Base-by-base conservation (phyloP, 352 stramenopile genomes). In the Pythium apleroticum region DNA sequence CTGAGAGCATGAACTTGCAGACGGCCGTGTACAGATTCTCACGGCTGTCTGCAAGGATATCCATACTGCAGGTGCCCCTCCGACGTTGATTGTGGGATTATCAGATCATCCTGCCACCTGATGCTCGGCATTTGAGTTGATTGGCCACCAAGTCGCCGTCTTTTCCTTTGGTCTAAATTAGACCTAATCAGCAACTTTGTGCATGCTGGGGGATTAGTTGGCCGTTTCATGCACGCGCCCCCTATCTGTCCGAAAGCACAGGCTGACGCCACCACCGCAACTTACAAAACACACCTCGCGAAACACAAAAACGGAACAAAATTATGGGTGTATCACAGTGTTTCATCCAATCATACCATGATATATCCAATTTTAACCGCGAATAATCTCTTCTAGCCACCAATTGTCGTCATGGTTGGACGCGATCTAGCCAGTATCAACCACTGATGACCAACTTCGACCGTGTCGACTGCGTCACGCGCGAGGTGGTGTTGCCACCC, bases 301-400 rank as follows among this genome's bases (percentile, higher is more conserved):
- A 27, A 27, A 52, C 43, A 52, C 43, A 52, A 25, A 52, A 52
- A 52, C 19, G 43, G 10, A 52, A 52, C 43, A 52, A 28, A 52
- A 52, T 20, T 22, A 3, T 9, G 37, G 15, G 15, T 46, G 37
- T 46, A 22, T 22, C 37, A 5, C n/a, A 1, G 14, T 14, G 14
- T 46, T 46, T 46, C 19, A 17, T 46, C 37, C 37, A n/a, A 4
- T n/a, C 7, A 20, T 0, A 22, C 37, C 37, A 8, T 22, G 4
- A 46, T 22, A 46, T 10, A 22, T 10, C 37, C 37, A 6, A 9
- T 22, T 46, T 5, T 22, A 46, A 20, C 37, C 37, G 30, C 30
- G 5, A 33, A 10, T 46, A 22, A 22, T 9, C 14, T 24, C 10
- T 46, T 14, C 17, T 41, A 17, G 19, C 17, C 17, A 22, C 9